Base-by-base conservation (phyloP, 805 yeast genomes). In the Yarrowia yakushimensis region DNA sequence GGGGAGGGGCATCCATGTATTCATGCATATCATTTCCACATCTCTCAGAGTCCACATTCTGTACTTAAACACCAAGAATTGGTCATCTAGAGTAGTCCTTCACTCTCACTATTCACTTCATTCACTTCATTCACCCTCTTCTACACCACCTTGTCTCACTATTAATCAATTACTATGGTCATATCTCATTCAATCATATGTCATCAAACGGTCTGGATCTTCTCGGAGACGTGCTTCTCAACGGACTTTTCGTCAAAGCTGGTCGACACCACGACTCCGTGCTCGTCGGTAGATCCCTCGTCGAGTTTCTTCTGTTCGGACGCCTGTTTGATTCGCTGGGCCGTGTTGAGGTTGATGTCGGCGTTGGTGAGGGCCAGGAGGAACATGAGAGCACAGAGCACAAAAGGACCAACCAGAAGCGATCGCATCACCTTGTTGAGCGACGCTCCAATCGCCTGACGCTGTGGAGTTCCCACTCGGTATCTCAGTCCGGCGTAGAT, bases 341-440 rank as follows among this genome's bases (percentile, higher is more conserved):
- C 55, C 4, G 11, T 11, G n/a, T 48, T 15, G n/a, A 48, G 39
- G 12, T 48, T 33, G n/a, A 48, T 33, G 15, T 48, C 55, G 1
- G 55, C 27, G 39, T 48, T 48, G 9, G 55, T 48, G 3, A 48
- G 39, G 3, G 39, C 37, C 9, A 48, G 28, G 13, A 10, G 10
- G 30, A 48, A 48, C 55, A 48, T 48, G 39, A 48, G 9, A n/a
- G 55, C 39, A 22, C 55, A 48, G 22, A 48, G 39, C 4, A 48
- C 23, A n/a, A 48, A 17, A 3, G 55, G 55, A 8, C 55, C 55
- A 20, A 48, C 13, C 15, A 48, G 55, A 2, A 48, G 55, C 13
- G 55, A 48, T 10, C 55, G 39, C 25, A 48, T 48, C n/a, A 48
- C 55, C 13, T 18, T 15, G 30, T 48, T 48, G n/a, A 48, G 55